Percentiles rank a stretch among this genome's conserved stretches.
Evolutionary conservation across 805 yeast species (phyloP).

Genomic region (Ogataea glucozyma): DNA sequence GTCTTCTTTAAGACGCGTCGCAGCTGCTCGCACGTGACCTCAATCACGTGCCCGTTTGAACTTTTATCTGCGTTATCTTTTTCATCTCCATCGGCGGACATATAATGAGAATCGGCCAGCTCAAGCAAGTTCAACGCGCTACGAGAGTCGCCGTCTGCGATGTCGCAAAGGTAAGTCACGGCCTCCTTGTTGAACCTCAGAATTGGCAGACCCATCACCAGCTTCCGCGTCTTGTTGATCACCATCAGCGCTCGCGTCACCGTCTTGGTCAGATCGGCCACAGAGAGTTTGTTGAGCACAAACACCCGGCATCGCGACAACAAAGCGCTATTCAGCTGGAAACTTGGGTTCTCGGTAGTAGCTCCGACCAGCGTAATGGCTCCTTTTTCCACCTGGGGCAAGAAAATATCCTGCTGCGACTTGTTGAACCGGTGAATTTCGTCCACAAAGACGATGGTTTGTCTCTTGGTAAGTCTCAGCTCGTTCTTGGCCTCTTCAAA

Average conservation of each 20-base stretch:
- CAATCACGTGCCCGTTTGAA: conserved; percentile 28
- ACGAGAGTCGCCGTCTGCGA: conserved; percentile 89
- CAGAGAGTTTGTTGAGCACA: conserved; percentile 55
- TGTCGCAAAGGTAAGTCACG: conserved; percentile 64
- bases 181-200: conserved; percentile 57
- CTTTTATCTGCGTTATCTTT: conserved; percentile 16
- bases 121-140: conserved; percentile 81
- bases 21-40: conserved; percentile 41
- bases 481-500: conserved; percentile 52
- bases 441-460: conserved; percentile 80
- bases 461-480: conserved; percentile 46
- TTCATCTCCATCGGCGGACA: conserved; percentile 14
- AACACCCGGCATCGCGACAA: conserved; percentile 83
- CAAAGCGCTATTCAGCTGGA: conserved; percentile 77
- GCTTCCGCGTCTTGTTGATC: conserved; percentile 58
- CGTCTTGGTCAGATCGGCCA: conserved; percentile 52
- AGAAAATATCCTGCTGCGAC: conserved; percentile 82
- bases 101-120: conserved; percentile 58
- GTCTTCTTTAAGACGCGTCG: conserved; percentile 48
- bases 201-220: conserved; percentile 49
- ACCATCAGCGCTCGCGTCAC: conserved; percentile 58
- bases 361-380: conserved; percentile 85
- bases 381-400: conserved; percentile 85
- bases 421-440: conserved; percentile 89
- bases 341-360: conserved; percentile 94